Evolutionary conservation across 305 asterid genomes (phyloP).

Genomic region (Euphrasia arctica): DNA sequence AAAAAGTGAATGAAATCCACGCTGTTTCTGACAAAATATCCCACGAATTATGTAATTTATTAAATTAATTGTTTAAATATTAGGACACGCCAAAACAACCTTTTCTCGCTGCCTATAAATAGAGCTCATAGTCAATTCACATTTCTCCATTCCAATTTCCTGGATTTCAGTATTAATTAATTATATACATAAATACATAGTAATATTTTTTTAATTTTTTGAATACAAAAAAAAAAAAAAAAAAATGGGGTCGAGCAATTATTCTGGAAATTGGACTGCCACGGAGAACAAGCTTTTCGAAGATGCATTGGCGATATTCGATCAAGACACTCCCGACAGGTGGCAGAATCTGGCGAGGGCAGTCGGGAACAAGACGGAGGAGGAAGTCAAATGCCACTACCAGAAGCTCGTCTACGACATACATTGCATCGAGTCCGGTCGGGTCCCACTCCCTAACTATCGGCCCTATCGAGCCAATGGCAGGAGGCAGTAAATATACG

Average conservation of each 20-base stretch:
- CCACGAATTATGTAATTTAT: neutral
- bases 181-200: too few relatives aligned
- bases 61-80: neutral
- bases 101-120: too few relatives aligned
- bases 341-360: slow-evolving; percentile 58
- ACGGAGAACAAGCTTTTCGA: slow-evolving; percentile 67
- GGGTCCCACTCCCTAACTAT: slow-evolving; percentile 45
- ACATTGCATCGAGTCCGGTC: slow-evolving; percentile 42
- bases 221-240: neutral
- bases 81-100: neutral
- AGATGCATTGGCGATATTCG: slow-evolving; percentile 50
- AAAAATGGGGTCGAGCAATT: neutral
- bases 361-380: slow-evolving; percentile 46
- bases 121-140: too few relatives aligned
- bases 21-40: neutral
- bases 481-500: neutral
- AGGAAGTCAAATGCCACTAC: slow-evolving; percentile 44
- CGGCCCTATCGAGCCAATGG: slow-evolving; percentile 21
- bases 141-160: too few relatives aligned
- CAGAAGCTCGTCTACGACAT: slow-evolving; percentile 41
- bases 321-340: slow-evolving; percentile 50
- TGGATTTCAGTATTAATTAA: too few relatives aligned
- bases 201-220: too few relatives aligned
- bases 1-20: neutral
- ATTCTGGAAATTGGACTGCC: slow-evolving; percentile 38